These are phyloP conservation scores for Trematosphaeria pertusa DNA, from an alignment of 2,329 filamentous ascomycete species.

Conservation along the genomic window DNA sequence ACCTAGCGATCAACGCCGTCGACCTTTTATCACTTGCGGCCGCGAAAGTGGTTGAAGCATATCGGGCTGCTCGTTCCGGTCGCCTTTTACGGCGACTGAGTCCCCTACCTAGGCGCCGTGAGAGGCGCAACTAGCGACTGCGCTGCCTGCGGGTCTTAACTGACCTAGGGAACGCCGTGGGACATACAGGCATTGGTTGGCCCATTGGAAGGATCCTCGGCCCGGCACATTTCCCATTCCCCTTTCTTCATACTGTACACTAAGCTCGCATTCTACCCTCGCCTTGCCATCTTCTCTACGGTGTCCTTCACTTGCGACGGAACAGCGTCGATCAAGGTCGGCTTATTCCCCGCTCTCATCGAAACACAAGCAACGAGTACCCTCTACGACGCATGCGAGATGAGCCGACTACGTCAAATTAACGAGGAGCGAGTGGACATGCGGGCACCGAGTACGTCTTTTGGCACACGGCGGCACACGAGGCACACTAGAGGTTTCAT, in stretches of 20 bases:
- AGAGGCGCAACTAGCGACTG: too few relatives aligned
- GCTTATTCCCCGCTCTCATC: constrained; percentile 16
- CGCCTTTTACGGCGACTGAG: too few relatives aligned
- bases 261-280: constrained; percentile 27
- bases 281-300: constrained; percentile 6
- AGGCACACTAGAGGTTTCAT: not conserved
- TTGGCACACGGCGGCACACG: not conserved
- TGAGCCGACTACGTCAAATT: constrained; percentile 5
- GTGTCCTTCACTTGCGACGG: not conserved
- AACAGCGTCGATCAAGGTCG: not conserved
- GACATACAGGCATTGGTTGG: too few relatives aligned
- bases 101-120: too few relatives aligned
- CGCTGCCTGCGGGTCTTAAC: too few relatives aligned
- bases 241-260: constrained; percentile 34
- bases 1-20: not conserved
- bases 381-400: constrained; percentile 33
- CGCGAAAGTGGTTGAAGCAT: not conserved
- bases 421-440: not conserved
- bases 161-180: too few relatives aligned
- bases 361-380: constrained; percentile 21
- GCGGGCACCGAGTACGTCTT: not conserved
- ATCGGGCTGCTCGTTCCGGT: not conserved
- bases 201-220: not conserved
- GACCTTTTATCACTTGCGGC: not conserved
- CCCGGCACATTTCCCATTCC: constrained; percentile 9